Evolutionary conservation across 225 moss, liverwort and hornwort species (phyloP).

Genomic region (Ulota crispa): DNA sequence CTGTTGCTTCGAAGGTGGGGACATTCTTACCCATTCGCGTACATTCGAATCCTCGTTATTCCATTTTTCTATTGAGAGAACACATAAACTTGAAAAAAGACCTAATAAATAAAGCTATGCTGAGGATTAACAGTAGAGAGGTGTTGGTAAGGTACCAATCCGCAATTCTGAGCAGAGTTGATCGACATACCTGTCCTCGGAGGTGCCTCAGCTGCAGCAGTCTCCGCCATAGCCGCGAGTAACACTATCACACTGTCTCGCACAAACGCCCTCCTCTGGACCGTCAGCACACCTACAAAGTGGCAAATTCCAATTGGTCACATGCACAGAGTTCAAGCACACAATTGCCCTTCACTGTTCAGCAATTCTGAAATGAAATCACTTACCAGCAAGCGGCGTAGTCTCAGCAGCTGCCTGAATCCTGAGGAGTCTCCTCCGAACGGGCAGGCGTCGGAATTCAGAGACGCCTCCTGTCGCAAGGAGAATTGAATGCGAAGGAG

Average conservation of each 20-base stretch:
- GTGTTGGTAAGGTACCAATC: not conserved
- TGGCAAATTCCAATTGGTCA: not conserved
- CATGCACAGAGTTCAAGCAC: not conserved
- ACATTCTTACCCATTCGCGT: not conserved
- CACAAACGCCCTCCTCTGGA: conserved; percentile 46
- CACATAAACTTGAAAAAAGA: not conserved
- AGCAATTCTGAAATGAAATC: not conserved
- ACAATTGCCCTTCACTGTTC: not conserved
- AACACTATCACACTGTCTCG: conserved; percentile 29
- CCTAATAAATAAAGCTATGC: too few species aligned
- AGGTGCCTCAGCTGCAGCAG: conserved; percentile 20
- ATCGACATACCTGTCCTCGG: conserved; percentile 22
- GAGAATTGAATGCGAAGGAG: not conserved
- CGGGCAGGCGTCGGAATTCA: not conserved
- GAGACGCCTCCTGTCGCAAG: not conserved
- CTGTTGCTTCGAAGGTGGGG: not conserved
- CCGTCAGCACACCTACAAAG: conserved; percentile 31
- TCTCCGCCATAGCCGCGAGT: conserved; percentile 49
- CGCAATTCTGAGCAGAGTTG: not conserved
- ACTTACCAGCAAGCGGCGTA: not conserved
- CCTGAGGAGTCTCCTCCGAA: not conserved
- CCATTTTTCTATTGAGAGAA: not conserved
- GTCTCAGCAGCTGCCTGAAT: not conserved
- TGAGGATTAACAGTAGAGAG: not conserved
- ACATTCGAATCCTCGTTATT: not conserved